phyloP scores from a whole-genome alignment of 768 basidiomycete genomes.

The Hygrophorus russula region DNA sequence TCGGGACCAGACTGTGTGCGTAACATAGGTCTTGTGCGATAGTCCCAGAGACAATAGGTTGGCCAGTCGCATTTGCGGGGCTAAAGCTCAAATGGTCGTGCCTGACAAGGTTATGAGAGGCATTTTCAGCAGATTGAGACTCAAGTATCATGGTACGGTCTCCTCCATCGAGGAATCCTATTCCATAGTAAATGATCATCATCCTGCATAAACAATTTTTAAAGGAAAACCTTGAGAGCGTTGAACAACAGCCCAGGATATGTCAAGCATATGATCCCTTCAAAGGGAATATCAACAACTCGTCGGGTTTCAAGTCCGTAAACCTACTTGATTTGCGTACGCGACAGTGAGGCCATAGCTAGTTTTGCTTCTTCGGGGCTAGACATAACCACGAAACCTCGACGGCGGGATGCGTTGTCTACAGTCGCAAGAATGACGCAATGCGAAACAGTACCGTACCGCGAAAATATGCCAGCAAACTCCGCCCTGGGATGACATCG shows the following conservation, averaged over 20 bases:
- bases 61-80: slow-evolving; percentile 22
- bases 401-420: slow-evolving; percentile 72
- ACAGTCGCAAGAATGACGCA: slow-evolving; percentile 77
- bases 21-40: slow-evolving; percentile 20
- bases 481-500: slow-evolving; percentile 27
- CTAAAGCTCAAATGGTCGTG: slow-evolving; percentile 14
- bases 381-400: slow-evolving; percentile 78
- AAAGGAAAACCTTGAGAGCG: slow-evolving; percentile 56
- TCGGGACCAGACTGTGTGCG: slow-evolving; percentile 26
- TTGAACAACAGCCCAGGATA: slow-evolving; percentile 84
- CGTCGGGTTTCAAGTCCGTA: not conserved
- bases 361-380: slow-evolving; percentile 56
- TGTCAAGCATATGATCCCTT: slow-evolving; percentile 67
- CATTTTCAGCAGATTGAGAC: slow-evolving; percentile 22
- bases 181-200: not conserved
- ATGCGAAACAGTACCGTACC: slow-evolving; percentile 58
- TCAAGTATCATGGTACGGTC: slow-evolving; percentile 62
- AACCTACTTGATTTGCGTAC: slow-evolving; percentile 57
- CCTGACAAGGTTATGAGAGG: slow-evolving; percentile 2
- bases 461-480: slow-evolving; percentile 49
- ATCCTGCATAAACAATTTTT: not conserved
- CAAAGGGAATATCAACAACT: slow-evolving; percentile 4
- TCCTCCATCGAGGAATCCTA: slow-evolving; percentile 74
- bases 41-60: slow-evolving; percentile 18
- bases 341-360: slow-evolving; percentile 57